A percentile compares a stretch with the other conserved stretches of the same genome.
Conservation (phyloP, 768 basidiomycete species). For the Russula vinacea region DNA sequence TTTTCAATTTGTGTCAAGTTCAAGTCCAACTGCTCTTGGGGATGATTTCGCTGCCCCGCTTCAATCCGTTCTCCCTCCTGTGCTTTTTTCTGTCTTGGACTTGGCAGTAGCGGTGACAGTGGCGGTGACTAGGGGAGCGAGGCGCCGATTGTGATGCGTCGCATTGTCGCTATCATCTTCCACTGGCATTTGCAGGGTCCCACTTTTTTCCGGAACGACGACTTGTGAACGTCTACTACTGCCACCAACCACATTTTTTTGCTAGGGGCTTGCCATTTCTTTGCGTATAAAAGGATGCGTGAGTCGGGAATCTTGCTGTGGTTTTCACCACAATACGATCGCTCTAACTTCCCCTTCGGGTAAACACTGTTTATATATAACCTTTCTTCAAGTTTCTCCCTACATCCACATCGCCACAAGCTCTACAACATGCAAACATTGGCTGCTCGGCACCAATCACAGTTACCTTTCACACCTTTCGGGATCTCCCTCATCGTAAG, state of each 20-base stretch:
- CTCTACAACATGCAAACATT: neutral
- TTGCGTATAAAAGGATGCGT: neutral
- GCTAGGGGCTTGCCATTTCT: neutral
- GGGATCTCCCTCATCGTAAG: constrained; percentile 11
- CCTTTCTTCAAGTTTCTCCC: neutral
- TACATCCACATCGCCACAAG: neutral
- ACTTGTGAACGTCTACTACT: neutral
- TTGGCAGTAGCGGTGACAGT: neutral
- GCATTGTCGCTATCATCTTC: neutral
- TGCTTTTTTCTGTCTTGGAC: neutral
- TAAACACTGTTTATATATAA: neutral
- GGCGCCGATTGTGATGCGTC: neutral
- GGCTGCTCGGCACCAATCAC: neutral
- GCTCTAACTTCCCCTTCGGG: neutral
- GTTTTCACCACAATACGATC: neutral
- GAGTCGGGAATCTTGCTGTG: neutral
- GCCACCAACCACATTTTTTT: neutral
- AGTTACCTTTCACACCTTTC: neutral
- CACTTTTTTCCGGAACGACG: neutral
- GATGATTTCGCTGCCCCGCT: no score
- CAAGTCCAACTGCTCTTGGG: neutral
- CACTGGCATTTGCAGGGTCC: neutral
- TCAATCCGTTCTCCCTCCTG: neutral
- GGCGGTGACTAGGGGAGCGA: neutral
- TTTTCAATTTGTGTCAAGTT: neutral